Evolutionary conservation across 441 rosid genomes (phyloP).

Genomic region (Jatropha multifida): DNA sequence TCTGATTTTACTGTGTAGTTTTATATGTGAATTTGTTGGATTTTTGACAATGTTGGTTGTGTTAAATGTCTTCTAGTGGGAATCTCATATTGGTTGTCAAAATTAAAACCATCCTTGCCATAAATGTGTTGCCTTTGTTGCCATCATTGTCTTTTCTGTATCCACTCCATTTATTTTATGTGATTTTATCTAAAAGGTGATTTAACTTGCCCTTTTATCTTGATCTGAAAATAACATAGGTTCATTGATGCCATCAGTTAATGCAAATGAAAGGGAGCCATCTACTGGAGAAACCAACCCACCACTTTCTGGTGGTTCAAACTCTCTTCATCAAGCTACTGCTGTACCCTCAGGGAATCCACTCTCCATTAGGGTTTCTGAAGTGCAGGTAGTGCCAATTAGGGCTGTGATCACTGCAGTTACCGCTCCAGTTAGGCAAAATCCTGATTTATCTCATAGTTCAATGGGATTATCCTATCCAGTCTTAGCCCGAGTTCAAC

Average conservation of each 20-base stretch:
- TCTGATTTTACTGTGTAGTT: not conserved
- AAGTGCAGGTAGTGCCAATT: not conserved
- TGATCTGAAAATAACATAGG: not conserved
- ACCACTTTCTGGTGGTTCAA: not conserved
- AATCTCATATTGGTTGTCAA: not conserved
- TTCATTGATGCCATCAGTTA: not conserved
- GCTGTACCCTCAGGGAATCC: not conserved
- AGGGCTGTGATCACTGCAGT: not conserved
- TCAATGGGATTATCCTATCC: not conserved
- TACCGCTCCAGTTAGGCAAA: not conserved
- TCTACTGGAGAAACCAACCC: slow-evolving; percentile 1
- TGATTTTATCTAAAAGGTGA: not conserved
- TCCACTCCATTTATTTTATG: not conserved
- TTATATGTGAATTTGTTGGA: not conserved
- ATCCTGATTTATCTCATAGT: not conserved
- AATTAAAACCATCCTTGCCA: not conserved
- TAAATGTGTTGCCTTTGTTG: not conserved
- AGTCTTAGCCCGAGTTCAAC: not conserved
- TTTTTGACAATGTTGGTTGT: not conserved
- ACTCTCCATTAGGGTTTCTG: not conserved
- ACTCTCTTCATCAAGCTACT: not conserved
- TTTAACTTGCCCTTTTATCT: not conserved
- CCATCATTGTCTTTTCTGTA: not conserved
- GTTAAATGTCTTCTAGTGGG: not conserved
- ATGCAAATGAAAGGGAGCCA: not conserved